phyloP scores from a whole-genome alignment of 1,284 basidiomycete species.

The Trametes polyzona region DNA sequence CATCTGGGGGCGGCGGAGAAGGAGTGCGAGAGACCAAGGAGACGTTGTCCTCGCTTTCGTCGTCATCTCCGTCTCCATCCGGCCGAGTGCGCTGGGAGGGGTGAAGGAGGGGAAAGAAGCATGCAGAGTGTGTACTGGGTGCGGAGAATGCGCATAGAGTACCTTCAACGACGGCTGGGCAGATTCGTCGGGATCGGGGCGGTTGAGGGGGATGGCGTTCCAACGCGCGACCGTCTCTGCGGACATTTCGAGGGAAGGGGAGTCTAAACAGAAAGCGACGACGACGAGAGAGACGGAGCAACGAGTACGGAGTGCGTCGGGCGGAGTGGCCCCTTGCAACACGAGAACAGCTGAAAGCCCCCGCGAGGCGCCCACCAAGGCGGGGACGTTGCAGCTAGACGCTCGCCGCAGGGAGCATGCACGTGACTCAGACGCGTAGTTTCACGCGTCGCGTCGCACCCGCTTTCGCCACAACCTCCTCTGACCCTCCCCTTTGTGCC shows the following conservation, averaged over 20 bases:
- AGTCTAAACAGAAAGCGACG: neutral
- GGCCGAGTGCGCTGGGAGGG: conserved; percentile 57
- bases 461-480: conserved; percentile 14
- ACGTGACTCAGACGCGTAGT: conserved; percentile 20
- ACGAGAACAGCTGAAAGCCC: neutral
- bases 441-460: conserved; percentile 19
- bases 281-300: neutral
- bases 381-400: neutral
- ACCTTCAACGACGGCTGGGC: conserved; percentile 55
- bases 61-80: conserved; percentile 41
- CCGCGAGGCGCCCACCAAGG: neutral
- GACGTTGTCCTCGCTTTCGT: conserved; percentile 58
- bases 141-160: conserved; percentile 57
- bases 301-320: neutral
- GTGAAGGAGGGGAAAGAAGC: conserved; percentile 36
- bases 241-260: conserved; percentile 55
- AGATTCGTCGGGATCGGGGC: conserved; percentile 36
- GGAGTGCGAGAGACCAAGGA: conserved; percentile 75
- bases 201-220: conserved; percentile 66
- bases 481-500: neutral
- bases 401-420: neutral
- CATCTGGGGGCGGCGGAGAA: conserved; percentile 48
- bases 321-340: too few relatives aligned
- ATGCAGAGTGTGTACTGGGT: conserved; percentile 38
- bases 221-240: conserved; percentile 65